A percentile compares a stretch with the other conserved stretches of the same genome.
These are phyloP conservation scores for Xerocomellus dryophilus DNA, from an alignment of 768 basidiomycete genomes.

Conservation along the genomic window DNA sequence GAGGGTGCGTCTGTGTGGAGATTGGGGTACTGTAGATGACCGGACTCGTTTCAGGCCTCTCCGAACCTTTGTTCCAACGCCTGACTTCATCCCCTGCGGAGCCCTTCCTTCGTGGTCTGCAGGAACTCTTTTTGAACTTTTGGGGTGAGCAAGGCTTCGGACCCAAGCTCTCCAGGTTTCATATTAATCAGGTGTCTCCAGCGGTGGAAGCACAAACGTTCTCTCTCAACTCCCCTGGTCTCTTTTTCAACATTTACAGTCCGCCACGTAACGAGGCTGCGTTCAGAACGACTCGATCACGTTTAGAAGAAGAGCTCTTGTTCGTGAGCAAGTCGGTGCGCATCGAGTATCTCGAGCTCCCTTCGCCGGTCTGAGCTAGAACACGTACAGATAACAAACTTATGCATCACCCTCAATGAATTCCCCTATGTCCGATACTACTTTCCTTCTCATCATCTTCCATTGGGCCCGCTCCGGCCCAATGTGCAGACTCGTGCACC, in stretches of 20 bases:
- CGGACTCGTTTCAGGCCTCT: constrained; percentile 50
- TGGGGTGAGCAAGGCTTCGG: constrained; percentile 61
- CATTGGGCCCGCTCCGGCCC: constrained; percentile 80
- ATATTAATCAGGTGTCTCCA: constrained; percentile 32
- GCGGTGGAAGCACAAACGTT: constrained; percentile 87
- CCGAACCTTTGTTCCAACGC: constrained; percentile 73
- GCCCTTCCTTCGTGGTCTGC: constrained; percentile 69
- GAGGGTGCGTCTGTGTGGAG: constrained; percentile 56
- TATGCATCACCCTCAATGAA: constrained; percentile 88
- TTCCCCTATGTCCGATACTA: constrained; percentile 94
- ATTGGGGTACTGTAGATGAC: background rate
- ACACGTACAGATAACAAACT: constrained; percentile 67
- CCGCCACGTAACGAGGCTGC: constrained; percentile 73
- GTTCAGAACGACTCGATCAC: constrained; percentile 61
- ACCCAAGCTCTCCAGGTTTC: background rate
- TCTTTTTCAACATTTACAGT: constrained; percentile 88
- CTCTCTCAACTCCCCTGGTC: constrained; percentile 68
- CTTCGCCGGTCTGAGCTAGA: constrained; percentile 3
- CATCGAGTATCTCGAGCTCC: background rate
- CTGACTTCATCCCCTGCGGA: constrained; percentile 75
- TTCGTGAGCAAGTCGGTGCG: constrained; percentile 68
- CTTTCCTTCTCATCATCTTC: constrained; percentile 74
- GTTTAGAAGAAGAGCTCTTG: constrained; percentile 84
- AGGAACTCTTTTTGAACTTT: constrained; percentile 91
- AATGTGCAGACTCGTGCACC: constrained; percentile 61